Percentiles rank a stretch among this genome's conserved stretches.
Conservation (phyloP, 495 filamentous ascomycete genomes). For the Venustampulla echinocandica region DNA sequence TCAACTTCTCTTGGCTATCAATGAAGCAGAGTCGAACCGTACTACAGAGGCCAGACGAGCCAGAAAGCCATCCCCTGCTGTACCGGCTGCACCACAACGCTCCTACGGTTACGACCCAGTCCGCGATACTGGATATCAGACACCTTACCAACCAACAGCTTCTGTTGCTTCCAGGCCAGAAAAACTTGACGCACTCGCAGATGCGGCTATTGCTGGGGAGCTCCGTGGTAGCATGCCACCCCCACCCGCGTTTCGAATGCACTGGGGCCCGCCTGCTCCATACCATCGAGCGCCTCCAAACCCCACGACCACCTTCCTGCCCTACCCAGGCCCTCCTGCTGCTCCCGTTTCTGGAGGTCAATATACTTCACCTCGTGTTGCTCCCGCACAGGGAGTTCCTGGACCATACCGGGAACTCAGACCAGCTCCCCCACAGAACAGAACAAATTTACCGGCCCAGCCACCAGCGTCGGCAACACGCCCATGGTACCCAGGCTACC, state of each 20-base stretch:
- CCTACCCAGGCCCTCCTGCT: conserved; percentile 1
- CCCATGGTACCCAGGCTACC: neutral
- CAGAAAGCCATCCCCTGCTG: neutral
- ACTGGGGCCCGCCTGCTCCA: too few relatives aligned
- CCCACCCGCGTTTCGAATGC: neutral
- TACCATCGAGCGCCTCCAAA: neutral
- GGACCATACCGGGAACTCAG: conserved; percentile 1
- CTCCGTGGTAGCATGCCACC: neutral
- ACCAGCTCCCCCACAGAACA: conserved; percentile 1
- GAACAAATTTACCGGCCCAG: neutral
- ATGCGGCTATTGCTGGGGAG: neutral
- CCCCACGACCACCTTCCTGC: neutral
- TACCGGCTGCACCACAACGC: neutral
- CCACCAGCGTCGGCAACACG: neutral
- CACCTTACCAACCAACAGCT: conserved; percentile 2
- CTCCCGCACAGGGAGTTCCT: neutral
- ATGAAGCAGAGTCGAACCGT: neutral
- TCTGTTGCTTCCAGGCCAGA: neutral
- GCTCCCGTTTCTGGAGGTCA: neutral
- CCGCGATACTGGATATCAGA: conserved; percentile 3
- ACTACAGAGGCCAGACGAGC: neutral
- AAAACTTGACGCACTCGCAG: neutral
- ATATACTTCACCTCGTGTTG: neutral
- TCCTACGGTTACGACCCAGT: conserved; percentile 12
- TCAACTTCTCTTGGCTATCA: conserved; percentile 2